Conservation (phyloP, 208 protist genomes). For the Tritrichomonas foetus region DNA sequence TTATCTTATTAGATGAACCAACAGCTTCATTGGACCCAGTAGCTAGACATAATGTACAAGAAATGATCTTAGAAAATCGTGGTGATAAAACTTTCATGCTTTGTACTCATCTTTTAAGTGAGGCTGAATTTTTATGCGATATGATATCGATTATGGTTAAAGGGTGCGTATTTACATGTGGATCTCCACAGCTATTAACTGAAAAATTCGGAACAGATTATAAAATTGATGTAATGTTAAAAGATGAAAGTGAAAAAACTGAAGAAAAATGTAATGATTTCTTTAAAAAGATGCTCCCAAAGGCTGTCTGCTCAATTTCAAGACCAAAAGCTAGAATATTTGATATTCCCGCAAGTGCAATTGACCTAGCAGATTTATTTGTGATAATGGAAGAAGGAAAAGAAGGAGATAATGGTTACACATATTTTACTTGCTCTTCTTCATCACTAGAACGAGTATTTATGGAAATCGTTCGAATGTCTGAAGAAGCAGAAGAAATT, state of each 20-base stretch:
- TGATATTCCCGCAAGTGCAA: neutral
- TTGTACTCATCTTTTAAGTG: neutral
- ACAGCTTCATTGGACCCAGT: constrained; percentile 17
- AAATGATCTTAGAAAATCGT: neutral
- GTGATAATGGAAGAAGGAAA: neutral
- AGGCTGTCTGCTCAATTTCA: neutral
- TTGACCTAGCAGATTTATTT: neutral
- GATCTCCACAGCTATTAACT: neutral
- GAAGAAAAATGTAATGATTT: neutral
- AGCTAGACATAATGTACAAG: neutral
- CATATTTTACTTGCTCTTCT: constrained; percentile 17
- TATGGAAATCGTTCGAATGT: constrained; percentile 24
- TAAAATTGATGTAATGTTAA: neutral
- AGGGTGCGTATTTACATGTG: neutral
- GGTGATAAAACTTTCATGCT: constrained; percentile 30
- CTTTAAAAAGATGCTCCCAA: neutral
- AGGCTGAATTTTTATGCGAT: constrained; percentile 30
- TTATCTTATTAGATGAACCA: constrained; percentile 39
- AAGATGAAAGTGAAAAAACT: neutral
- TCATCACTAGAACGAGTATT: neutral
- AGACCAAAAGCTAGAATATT: neutral
- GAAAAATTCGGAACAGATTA: neutral
- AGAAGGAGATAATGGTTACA: neutral
- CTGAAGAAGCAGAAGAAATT: neutral
- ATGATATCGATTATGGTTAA: constrained; percentile 37